Evolutionary conservation across 2,329 filamentous ascomycete species (phyloP).

Genomic region (Cryphonectria radicalis): DNA sequence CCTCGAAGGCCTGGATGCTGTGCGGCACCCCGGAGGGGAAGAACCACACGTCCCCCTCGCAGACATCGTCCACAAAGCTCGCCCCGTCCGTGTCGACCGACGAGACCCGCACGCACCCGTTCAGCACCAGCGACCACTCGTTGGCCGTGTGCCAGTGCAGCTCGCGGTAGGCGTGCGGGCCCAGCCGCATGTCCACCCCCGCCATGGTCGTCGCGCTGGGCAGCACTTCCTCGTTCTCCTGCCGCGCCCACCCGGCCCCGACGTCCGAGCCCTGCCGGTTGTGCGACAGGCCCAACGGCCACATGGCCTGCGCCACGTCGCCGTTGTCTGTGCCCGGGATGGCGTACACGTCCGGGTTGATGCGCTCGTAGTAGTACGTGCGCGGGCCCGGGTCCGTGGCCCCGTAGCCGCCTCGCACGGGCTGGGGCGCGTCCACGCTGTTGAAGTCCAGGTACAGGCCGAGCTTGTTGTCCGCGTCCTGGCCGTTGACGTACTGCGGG

Average conservation of each 20-base stretch:
- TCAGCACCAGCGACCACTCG: conserved; percentile 58
- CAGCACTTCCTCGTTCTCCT: conserved; percentile 57
- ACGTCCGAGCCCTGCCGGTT: conserved; percentile 50
- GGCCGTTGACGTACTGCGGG: conserved; percentile 51
- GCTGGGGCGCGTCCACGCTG: conserved; percentile 55
- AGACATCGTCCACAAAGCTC: conserved; percentile 52
- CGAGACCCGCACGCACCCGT: conserved; percentile 55
- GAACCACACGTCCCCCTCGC: conserved; percentile 58
- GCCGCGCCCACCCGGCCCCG: conserved; percentile 56
- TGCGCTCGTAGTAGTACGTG: conserved; percentile 49
- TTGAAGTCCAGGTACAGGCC: conserved; percentile 60
- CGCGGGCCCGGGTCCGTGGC: conserved; percentile 57
- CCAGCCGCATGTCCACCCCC: conserved; percentile 62
- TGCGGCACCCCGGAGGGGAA: conserved; percentile 55
- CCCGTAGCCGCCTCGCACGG: conserved; percentile 56
- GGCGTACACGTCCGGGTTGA: conserved; percentile 59
- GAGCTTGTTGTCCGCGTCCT: conserved; percentile 53
- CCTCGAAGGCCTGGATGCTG: conserved; percentile 58
- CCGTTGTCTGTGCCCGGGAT: conserved; percentile 59
- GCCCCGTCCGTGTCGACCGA: conserved; percentile 57
- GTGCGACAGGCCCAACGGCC: conserved; percentile 58
- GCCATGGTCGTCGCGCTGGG: conserved; percentile 57
- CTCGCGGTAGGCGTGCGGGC: conserved; percentile 63
- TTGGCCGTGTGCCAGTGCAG: conserved; percentile 65
- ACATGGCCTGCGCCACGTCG: conserved; percentile 51